Evolutionary conservation across 306 rosid genomes (phyloP).

Genomic region (Mimosa bimucronata): DNA sequence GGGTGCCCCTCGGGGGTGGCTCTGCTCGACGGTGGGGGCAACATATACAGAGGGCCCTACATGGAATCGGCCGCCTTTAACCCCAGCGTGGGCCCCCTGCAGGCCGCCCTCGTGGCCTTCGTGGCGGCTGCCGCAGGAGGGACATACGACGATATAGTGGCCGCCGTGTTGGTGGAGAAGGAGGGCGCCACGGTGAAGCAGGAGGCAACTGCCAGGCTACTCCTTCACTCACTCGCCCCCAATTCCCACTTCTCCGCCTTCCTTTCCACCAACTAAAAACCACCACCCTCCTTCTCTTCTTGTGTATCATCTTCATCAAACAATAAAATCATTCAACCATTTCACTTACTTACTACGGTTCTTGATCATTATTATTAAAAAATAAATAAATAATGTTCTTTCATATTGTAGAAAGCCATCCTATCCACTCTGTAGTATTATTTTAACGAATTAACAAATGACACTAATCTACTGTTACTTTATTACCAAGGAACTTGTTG

Average conservation of each 20-base stretch:
- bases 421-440: too few species aligned
- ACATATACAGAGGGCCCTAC: constrained; percentile 64
- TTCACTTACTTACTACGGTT: too few species aligned
- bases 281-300: too few species aligned
- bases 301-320: too few species aligned
- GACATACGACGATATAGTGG: constrained; percentile 55
- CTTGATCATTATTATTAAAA: too few species aligned
- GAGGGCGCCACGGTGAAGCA: constrained; percentile 65
- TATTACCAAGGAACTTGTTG: too few species aligned
- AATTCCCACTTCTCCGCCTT: constrained; percentile 45
- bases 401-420: too few species aligned
- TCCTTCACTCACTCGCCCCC: constrained; percentile 61
- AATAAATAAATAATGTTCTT: too few species aligned
- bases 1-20: constrained; percentile 84
- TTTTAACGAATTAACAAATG: too few species aligned
- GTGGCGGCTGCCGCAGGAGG: constrained; percentile 56
- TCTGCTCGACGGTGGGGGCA: constrained; percentile 54
- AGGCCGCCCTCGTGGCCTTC: constrained; percentile 69
- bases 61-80: constrained; percentile 92
- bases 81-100: constrained; percentile 86
- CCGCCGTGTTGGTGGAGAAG: constrained; percentile 77
- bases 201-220: constrained; percentile 68
- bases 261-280: too few species aligned
- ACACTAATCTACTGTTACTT: too few species aligned
- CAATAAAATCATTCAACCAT: too few species aligned